Percentiles rank a stretch among this genome's conserved stretches.
These are phyloP conservation scores for Lablab purpureus DNA, from an alignment of 306 rosid genomes.

Conservation along the genomic window DNA sequence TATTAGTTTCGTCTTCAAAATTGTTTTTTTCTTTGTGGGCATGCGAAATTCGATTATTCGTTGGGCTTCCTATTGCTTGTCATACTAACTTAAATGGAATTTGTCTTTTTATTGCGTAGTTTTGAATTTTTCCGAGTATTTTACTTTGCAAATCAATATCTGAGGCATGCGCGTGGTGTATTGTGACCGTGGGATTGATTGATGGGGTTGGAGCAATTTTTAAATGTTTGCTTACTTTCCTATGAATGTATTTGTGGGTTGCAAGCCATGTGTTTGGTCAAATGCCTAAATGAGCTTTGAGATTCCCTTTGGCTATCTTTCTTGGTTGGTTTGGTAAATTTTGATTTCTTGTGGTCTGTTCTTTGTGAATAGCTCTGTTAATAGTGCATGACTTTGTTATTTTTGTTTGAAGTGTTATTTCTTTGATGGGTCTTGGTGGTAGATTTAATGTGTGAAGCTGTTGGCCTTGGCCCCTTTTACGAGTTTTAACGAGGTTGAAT, in stretches of 20 bases:
- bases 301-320: background rate
- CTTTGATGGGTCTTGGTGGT: background rate
- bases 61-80: background rate
- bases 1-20: background rate
- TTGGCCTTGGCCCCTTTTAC: background rate
- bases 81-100: background rate
- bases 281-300: background rate
- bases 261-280: slow-evolving; percentile 3
- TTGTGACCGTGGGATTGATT: background rate
- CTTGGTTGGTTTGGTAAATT: background rate
- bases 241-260: slow-evolving; percentile 1
- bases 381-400: background rate
- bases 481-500: background rate
- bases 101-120: background rate
- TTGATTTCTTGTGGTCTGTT: background rate
- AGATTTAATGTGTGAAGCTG: background rate
- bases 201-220: background rate
- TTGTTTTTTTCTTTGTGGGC: background rate
- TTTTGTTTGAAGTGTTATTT: background rate
- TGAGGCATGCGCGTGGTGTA: background rate
- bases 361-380: background rate
- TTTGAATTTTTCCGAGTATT: background rate
- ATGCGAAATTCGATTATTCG: background rate
- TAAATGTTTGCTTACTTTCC: background rate
- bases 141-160: background rate